Evolutionary conservation across 2,329 filamentous ascomycete species (phyloP).

Genomic region (Dendrostoma leiphaemia): DNA sequence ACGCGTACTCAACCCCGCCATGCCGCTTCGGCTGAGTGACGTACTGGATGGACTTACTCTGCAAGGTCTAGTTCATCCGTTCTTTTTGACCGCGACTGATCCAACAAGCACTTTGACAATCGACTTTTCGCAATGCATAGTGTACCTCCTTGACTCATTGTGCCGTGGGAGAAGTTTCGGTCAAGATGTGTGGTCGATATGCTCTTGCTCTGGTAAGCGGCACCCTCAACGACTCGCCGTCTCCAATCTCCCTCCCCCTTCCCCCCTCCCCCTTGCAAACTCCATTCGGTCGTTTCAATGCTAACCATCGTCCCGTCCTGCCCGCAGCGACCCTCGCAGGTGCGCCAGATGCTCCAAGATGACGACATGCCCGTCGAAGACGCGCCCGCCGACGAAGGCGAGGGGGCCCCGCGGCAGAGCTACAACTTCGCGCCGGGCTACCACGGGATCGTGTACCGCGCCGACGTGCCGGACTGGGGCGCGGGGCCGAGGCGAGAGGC

Average conservation of each 20-base stretch:
- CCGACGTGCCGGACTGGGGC: slow-evolving; percentile 64
- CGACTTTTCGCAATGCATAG: not conserved
- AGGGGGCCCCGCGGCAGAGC: slow-evolving; percentile 62
- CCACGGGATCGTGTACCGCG: slow-evolving; percentile 81
- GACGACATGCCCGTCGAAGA: slow-evolving; percentile 72
- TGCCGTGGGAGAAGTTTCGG: not conserved
- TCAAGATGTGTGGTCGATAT: slow-evolving; percentile 35
- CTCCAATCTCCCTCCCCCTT: slow-evolving; percentile 15
- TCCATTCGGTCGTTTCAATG: not conserved
- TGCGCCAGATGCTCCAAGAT: slow-evolving; percentile 70
- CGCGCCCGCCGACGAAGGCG: slow-evolving; percentile 66
- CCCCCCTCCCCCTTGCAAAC: not conserved
- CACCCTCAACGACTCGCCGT: too few relatives aligned
- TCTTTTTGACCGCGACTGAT: too few relatives aligned
- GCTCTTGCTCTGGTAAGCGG: slow-evolving; percentile 35
- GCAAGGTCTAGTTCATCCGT: too few relatives aligned
- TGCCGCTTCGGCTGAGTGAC: not conserved
- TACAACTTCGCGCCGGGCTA: slow-evolving; percentile 95
- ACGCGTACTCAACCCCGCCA: too few relatives aligned
- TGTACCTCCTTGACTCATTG: not conserved
- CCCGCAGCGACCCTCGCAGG: slow-evolving; percentile 68
- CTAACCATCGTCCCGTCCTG: not conserved
- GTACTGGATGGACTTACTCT: not conserved
- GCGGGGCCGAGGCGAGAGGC: slow-evolving; percentile 37
- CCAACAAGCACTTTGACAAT: too few relatives aligned